Evolutionary conservation across 208 protist genomes (phyloP).

Genomic region (Trypanosoma melophagium): DNA sequence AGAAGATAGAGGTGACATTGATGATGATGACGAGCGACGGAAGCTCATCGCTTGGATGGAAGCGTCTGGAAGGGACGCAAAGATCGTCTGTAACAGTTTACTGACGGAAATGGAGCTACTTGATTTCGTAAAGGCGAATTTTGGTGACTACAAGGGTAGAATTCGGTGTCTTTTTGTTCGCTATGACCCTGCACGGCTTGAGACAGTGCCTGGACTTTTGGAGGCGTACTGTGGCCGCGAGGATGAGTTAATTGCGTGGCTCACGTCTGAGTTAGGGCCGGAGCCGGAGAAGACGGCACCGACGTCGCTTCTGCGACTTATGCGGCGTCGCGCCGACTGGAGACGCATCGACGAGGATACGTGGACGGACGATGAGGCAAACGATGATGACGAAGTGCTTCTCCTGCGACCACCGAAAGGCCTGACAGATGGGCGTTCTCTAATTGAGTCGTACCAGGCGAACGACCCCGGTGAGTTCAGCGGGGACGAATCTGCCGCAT

Average conservation of each 20-base stretch:
- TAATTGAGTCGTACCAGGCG: slow-evolving; percentile 4
- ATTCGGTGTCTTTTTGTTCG: slow-evolving; percentile 25
- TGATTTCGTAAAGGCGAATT: slow-evolving; percentile 7
- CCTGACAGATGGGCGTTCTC: slow-evolving; percentile 2
- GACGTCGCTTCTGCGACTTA: slow-evolving; percentile 5
- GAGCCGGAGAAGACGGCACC: slow-evolving; percentile 18
- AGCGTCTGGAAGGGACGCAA: neutral
- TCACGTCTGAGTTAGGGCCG: slow-evolving; percentile 8
- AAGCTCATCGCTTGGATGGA: slow-evolving; percentile 6
- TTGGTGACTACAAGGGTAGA: slow-evolving; percentile 21
- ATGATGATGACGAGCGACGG: neutral
- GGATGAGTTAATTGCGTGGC: slow-evolving; percentile 11
- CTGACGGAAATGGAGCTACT: slow-evolving; percentile 16
- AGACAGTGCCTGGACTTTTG: slow-evolving; percentile 2
- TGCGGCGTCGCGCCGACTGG: slow-evolving; percentile 7
- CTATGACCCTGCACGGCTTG: slow-evolving; percentile 10
- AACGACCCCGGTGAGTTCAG: slow-evolving; percentile 25
- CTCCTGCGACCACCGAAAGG: slow-evolving; percentile 1
- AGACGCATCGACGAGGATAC: slow-evolving; percentile 23
- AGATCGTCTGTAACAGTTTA: slow-evolving; percentile 2
- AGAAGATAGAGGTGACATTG: neutral
- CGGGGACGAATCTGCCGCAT: slow-evolving; percentile 22
- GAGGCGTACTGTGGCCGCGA: neutral
- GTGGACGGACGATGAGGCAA: slow-evolving; percentile 11
- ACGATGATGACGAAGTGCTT: slow-evolving; percentile 1